phyloP scores from a whole-genome alignment of 257 asterid genomes.

The Solanum chilense region DNA sequence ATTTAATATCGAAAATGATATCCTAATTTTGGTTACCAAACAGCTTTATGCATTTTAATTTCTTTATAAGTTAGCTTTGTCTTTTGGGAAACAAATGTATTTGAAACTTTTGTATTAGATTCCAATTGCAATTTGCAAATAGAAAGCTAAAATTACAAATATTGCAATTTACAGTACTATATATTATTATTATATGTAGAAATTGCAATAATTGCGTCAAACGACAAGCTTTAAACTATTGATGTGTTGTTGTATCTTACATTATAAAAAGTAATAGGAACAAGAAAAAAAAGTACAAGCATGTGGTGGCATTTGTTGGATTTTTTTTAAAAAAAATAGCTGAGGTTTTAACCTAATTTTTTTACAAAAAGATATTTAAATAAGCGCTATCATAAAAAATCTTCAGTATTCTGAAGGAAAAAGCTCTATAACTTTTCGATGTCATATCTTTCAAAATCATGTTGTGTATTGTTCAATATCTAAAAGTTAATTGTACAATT shows the following conservation, averaged over 20 bases:
- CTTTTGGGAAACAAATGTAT: background rate
- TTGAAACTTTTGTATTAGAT: background rate
- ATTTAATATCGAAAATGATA: background rate
- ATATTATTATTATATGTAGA: background rate
- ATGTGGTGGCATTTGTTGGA: background rate
- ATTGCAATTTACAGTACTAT: background rate
- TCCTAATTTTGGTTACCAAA: background rate
- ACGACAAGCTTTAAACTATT: background rate
- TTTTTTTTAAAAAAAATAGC: too few relatives aligned
- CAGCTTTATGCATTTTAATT: background rate
- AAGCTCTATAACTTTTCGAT: too few relatives aligned
- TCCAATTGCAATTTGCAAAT: background rate
- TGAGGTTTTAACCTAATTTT: background rate
- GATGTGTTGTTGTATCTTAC: background rate
- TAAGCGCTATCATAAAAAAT: background rate
- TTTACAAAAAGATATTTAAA: too few relatives aligned
- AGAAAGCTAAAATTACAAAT: background rate
- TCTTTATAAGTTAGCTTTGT: background rate
- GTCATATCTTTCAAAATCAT: too few relatives aligned
- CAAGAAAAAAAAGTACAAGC: background rate
- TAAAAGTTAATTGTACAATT: too few relatives aligned
- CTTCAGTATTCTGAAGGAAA: background rate
- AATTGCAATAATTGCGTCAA: background rate
- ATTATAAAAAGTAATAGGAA: background rate
- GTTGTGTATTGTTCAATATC: too few relatives aligned